Percentiles rank a stretch among this genome's conserved stretches.
Evolutionary conservation across 768 basidiomycete genomes (phyloP).

Genomic region (Baorangia bicolor): DNA sequence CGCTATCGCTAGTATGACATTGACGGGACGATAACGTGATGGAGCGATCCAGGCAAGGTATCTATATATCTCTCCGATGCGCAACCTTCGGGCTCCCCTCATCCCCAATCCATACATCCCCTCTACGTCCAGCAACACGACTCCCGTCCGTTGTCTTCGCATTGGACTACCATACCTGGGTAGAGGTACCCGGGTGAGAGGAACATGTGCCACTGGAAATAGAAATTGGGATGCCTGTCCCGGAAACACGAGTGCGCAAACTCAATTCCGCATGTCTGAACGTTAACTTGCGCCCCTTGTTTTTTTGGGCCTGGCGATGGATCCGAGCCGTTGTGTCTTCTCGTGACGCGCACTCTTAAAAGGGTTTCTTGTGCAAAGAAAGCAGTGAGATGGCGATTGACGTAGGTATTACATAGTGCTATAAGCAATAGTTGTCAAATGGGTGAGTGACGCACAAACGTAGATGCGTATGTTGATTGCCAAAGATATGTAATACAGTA

Average conservation of each 20-base stretch:
- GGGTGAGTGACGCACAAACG: not conserved
- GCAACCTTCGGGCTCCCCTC: not conserved
- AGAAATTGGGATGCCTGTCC: slow-evolving; percentile 4
- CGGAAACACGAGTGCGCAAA: slow-evolving; percentile 1
- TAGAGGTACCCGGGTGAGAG: not conserved
- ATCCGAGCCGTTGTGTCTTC: slow-evolving; percentile 10
- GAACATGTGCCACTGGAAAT: slow-evolving; percentile 3
- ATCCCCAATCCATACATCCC: not conserved
- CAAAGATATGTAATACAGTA: slow-evolving; percentile 21
- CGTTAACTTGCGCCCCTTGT: slow-evolving; percentile 1
- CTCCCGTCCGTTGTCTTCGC: slow-evolving; percentile 9
- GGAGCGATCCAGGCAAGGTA: not conserved
- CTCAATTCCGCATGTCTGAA: slow-evolving; percentile 10
- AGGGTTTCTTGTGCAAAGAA: not conserved
- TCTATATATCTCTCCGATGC: not conserved
- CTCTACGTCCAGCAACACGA: not conserved
- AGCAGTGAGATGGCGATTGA: slow-evolving; percentile 1
- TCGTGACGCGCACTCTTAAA: not conserved
- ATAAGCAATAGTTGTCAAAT: not conserved
- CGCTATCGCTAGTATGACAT: not conserved
- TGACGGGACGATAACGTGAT: not conserved
- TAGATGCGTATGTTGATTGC: slow-evolving; percentile 12
- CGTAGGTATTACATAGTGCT: not conserved
- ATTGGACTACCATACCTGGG: slow-evolving; percentile 11
- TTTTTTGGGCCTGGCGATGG: slow-evolving; percentile 1